These are phyloP conservation scores for Gossypium aridum DNA, from an alignment of 441 rosid species.

Conservation along the genomic window DNA sequence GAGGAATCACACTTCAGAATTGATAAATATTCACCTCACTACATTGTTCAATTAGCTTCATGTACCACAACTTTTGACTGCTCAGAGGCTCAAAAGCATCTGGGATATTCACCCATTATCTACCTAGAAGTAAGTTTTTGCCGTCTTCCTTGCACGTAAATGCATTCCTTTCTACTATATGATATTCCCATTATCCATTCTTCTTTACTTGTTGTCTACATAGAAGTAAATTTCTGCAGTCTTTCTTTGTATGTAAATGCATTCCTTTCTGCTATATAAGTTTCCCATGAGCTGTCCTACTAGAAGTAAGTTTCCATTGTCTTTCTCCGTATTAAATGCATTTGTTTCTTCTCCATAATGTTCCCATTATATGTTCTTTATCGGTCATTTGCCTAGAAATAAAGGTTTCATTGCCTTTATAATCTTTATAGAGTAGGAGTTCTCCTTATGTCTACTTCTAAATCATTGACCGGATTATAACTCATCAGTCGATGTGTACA, in stretches of 20 bases:
- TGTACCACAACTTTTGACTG: slow-evolving; percentile 74
- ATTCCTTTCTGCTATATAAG: neutral
- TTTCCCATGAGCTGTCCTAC: neutral
- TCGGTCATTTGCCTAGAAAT: neutral
- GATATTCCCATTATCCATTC: neutral
- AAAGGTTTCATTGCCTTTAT: neutral
- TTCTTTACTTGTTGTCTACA: slow-evolving; percentile 40
- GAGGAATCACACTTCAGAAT: slow-evolving; percentile 39
- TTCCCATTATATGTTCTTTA: neutral
- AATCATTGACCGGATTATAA: neutral
- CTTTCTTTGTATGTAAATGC: neutral
- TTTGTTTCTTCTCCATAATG: neutral
- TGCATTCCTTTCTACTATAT: neutral
- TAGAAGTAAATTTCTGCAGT: slow-evolving; percentile 44
- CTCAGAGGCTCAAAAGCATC: slow-evolving; percentile 62
- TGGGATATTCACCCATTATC: slow-evolving; percentile 67
- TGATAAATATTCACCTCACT: slow-evolving; percentile 39
- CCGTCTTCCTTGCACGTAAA: neutral
- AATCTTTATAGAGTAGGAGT: neutral
- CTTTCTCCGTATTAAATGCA: neutral
- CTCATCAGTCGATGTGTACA: neutral
- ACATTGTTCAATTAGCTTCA: slow-evolving; percentile 54
- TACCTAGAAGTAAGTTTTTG: slow-evolving; percentile 53
- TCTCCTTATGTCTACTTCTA: neutral
- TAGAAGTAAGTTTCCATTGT: neutral